Percentiles rank a stretch among this genome's conserved stretches.
Conservation (phyloP, 805 yeast genomes). For the Dipodascus albidus region DNA sequence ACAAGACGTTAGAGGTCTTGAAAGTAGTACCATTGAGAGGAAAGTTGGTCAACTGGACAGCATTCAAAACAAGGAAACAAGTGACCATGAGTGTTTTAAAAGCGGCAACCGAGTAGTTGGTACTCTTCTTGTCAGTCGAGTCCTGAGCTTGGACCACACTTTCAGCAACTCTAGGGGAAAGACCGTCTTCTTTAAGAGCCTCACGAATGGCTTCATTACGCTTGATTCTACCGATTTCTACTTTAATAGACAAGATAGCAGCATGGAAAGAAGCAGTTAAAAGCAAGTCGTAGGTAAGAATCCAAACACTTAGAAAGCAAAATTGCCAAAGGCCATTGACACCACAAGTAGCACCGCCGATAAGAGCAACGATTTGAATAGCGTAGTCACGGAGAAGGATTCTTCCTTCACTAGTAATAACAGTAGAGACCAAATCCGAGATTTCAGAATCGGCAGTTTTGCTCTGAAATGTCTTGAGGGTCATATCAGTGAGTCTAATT, state of each 20-base stretch:
- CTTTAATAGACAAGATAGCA: constrained; percentile 74
- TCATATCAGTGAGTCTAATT: constrained; percentile 46
- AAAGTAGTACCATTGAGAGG: constrained; percentile 17
- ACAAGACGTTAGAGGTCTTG: constrained; percentile 9
- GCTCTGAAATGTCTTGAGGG: constrained; percentile 23
- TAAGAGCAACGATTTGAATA: constrained; percentile 58
- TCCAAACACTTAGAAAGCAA: constrained; percentile 60
- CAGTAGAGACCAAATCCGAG: constrained; percentile 29
- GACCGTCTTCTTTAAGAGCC: constrained; percentile 88
- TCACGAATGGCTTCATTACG: constrained; percentile 65
- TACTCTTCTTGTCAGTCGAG: constrained; percentile 11
- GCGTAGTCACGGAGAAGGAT: constrained; percentile 65
- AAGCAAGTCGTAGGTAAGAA: constrained; percentile 58
- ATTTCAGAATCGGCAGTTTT: constrained; percentile 8
- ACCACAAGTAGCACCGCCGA: constrained; percentile 42
- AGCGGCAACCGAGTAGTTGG: constrained; percentile 7
- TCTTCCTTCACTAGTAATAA: constrained; percentile 28
- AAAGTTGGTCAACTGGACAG: constrained; percentile 27
- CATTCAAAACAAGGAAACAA: constrained; percentile 26
- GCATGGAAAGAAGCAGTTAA: constrained; percentile 72
- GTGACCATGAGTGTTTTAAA: constrained; percentile 23
- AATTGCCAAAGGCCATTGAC: constrained; percentile 71
- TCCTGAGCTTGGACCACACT: constrained; percentile 38
- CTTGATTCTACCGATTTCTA: constrained; percentile 79
- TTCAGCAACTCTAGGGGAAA: constrained; percentile 61